phyloP scores from a whole-genome alignment of 192 early-diverging fungal genomes.

The Entrophospora sp. region DNA sequence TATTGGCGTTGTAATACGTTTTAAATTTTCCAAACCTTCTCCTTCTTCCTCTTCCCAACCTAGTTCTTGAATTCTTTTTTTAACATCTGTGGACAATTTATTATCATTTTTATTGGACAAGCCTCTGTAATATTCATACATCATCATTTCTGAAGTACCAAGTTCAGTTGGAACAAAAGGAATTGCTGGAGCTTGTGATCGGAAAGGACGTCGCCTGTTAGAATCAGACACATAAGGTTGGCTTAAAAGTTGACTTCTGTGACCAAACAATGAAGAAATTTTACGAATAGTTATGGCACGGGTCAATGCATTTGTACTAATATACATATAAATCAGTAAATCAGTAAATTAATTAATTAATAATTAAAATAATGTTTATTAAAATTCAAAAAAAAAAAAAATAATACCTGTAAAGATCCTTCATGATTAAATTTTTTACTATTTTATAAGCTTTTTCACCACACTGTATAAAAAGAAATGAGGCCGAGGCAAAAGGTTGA shows the following conservation, averaged over 20 bases:
- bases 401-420: conserved; percentile 40
- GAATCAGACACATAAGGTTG: conserved; percentile 41
- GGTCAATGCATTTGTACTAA: conserved; percentile 12
- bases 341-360: not conserved
- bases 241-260: conserved; percentile 36
- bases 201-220: conserved; percentile 38
- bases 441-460: conserved; percentile 41
- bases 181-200: conserved; percentile 32
- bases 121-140: conserved; percentile 45
- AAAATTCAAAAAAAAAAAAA: not conserved
- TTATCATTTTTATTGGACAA: conserved; percentile 41
- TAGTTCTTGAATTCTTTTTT: conserved; percentile 40
- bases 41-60: conserved; percentile 46
- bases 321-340: too few species aligned
- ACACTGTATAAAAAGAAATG: conserved; percentile 49
- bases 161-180: conserved; percentile 46
- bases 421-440: conserved; percentile 29
- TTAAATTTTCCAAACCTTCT: conserved; percentile 33
- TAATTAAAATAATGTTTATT: not conserved
- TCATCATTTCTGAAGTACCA: conserved; percentile 40
- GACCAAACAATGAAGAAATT: conserved; percentile 34
- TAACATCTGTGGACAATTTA: conserved; percentile 39
- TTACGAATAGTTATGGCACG: conserved; percentile 28
- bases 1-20: conserved; percentile 38
- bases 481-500: conserved; percentile 32